Conservation (phyloP, 73 alveolate genomes). For the Paraurostyla sp. region DNA sequence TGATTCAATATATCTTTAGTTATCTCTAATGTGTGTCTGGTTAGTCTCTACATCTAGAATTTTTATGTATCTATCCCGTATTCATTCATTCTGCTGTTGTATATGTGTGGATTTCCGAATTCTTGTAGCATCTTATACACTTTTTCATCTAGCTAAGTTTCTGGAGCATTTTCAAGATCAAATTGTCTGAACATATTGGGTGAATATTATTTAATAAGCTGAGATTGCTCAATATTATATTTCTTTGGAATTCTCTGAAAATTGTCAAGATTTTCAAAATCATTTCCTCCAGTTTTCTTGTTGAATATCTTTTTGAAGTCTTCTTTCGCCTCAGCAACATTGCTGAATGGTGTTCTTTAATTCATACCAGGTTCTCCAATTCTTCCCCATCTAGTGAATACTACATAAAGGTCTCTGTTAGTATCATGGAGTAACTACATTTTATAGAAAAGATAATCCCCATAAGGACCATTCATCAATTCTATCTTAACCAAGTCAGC, state of each 20-base stretch:
- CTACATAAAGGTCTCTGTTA: constrained; percentile 92
- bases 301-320: constrained; percentile 87
- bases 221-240: constrained; percentile 62
- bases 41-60: no score
- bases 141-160: no score
- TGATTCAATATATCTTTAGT: no score
- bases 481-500: constrained; percentile 96
- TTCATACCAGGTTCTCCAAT: constrained; percentile 98
- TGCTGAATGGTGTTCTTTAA: constrained; percentile 93
- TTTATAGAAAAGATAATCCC: constrained; percentile 96
- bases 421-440: constrained; percentile 96
- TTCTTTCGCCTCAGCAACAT: constrained; percentile 77
- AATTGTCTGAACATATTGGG: constrained; percentile 63
- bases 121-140: no score
- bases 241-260: constrained; percentile 73
- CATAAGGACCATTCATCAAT: constrained; percentile 93
- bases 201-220: constrained; percentile 40
- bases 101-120: no score
- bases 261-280: constrained; percentile 77
- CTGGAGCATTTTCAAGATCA: constrained; percentile 59
- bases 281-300: constrained; percentile 91
- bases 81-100: no score
- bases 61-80: no score
- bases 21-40: no score
- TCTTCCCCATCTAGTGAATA: constrained; percentile 98